These are phyloP conservation scores for Comarum palustre DNA, from an alignment of 306 rosid species.

Conservation along the genomic window DNA sequence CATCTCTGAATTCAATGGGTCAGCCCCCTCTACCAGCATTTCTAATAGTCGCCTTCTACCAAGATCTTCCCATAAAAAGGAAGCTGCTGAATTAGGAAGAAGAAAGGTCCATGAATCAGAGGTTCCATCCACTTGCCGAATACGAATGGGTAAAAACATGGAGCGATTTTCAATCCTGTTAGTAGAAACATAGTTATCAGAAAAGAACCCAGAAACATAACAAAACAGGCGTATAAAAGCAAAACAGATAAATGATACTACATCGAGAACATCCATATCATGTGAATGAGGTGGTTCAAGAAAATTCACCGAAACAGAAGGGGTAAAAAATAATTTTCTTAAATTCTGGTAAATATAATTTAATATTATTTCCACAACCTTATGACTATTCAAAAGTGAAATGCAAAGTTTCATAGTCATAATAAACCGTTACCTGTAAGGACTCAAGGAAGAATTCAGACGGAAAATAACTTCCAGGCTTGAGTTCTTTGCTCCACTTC, in stretches of 20 bases:
- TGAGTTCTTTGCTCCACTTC: conserved; percentile 86
- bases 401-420: conserved; percentile 3
- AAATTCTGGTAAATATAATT: no score
- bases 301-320: conserved; percentile 3
- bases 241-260: conserved; percentile 6
- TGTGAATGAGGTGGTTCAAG: background rate
- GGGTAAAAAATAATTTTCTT: background rate
- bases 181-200: conserved; percentile 26
- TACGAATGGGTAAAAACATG: conserved; percentile 72
- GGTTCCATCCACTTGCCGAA: conserved; percentile 82
- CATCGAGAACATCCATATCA: conserved; percentile 7
- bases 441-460: conserved; percentile 67
- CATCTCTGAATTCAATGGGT: conserved; percentile 57
- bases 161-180: conserved; percentile 92
- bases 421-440: conserved; percentile 68
- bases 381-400: background rate
- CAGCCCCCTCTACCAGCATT: conserved; percentile 71
- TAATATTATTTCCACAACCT: conserved; percentile 7
- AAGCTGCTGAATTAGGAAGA: conserved; percentile 70
- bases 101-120: conserved; percentile 82
- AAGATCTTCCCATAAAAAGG: conserved; percentile 96
- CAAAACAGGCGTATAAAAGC: conserved; percentile 2
- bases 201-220: conserved; percentile 11
- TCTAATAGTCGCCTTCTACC: conserved; percentile 86
- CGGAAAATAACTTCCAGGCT: conserved; percentile 84